These are phyloP conservation scores for Rhizopus arrhizus DNA, from an alignment of 371 early-diverging fungal species.

Conservation along the genomic window DNA sequence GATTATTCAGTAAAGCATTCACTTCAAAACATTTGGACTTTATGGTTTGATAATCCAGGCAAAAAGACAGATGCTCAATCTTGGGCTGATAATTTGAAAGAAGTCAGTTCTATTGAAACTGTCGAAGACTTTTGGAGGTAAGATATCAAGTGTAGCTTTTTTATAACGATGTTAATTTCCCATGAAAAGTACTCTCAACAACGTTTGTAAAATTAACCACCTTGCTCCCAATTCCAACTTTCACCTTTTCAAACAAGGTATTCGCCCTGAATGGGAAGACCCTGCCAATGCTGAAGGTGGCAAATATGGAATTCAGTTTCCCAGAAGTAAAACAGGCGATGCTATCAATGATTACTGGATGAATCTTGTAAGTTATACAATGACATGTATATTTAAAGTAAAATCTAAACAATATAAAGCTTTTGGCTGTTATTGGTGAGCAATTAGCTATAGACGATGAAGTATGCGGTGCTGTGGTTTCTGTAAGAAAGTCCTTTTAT, in stretches of 20 bases:
- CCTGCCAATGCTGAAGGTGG: conserved; percentile 95
- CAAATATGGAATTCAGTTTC: conserved; percentile 89
- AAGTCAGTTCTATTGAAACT: conserved; percentile 83
- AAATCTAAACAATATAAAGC: conserved; percentile 33
- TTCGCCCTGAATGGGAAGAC: conserved; percentile 99
- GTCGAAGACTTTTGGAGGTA: conserved; percentile 98
- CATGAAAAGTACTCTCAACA: conserved; percentile 78
- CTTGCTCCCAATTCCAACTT: conserved; percentile 86
- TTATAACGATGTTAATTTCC: not conserved
- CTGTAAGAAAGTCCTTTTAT: conserved; percentile 79
- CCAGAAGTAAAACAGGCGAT: conserved; percentile 69
- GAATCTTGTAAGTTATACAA: conserved; percentile 61
- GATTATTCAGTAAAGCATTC: conserved; percentile 90
- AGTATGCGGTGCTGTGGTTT: conserved; percentile 90
- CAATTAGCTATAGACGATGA: conserved; percentile 77
- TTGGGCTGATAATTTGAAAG: conserved; percentile 92
- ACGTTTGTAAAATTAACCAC: conserved; percentile 80
- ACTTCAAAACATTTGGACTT: conserved; percentile 87
- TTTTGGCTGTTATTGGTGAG: conserved; percentile 93
- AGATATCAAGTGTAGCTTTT: conserved; percentile 10
- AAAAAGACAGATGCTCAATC: conserved; percentile 75
- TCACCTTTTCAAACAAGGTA: conserved; percentile 95
- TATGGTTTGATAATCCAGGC: conserved; percentile 93
- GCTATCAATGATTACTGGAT: conserved; percentile 88
- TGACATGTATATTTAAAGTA: not conserved